Evolutionary conservation across 2,329 filamentous ascomycete genomes (phyloP).

Genomic region (Colletotrichum tabaci): DNA sequence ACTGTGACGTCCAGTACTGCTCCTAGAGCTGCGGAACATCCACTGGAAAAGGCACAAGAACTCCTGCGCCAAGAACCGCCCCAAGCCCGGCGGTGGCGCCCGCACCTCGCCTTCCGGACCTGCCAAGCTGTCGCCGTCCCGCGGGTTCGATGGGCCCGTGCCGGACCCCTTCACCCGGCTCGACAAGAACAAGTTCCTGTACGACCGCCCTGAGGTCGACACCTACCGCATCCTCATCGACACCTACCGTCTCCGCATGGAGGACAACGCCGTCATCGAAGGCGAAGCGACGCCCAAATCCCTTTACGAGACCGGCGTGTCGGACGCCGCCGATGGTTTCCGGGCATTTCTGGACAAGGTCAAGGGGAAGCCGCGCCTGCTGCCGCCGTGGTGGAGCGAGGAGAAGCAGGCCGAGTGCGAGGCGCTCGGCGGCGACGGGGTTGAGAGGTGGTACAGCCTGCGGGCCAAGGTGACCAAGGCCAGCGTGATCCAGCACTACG

Average conservation of each 20-base stretch:
- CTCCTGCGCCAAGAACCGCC: conserved; percentile 50
- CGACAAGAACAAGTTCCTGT: conserved; percentile 57
- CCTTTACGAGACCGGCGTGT: conserved; percentile 47
- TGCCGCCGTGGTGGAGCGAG: conserved; percentile 62
- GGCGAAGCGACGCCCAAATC: conserved; percentile 48
- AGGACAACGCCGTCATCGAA: conserved; percentile 52
- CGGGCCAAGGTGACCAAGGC: conserved; percentile 49
- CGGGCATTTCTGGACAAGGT: conserved; percentile 52
- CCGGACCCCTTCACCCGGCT: conserved; percentile 58
- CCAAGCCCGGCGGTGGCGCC: background rate
- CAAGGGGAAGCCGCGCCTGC: conserved; percentile 45
- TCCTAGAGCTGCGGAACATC: conserved; percentile 63
- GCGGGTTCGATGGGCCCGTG: conserved; percentile 50
- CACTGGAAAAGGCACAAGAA: conserved; percentile 67
- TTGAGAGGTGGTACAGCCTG: conserved; percentile 50
- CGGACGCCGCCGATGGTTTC: conserved; percentile 52
- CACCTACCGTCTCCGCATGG: conserved; percentile 62
- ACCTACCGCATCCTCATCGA: conserved; percentile 64
- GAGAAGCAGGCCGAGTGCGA: conserved; percentile 57
- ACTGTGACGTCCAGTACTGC: conserved; percentile 58
- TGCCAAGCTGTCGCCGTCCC: conserved; percentile 43
- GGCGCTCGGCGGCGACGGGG: conserved; percentile 46
- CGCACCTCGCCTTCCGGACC: background rate
- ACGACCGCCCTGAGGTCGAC: conserved; percentile 59
- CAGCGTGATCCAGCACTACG: conserved; percentile 59